Conservation (phyloP, 1,284 basidiomycete species). For the Leccinum fuscescens region DNA sequence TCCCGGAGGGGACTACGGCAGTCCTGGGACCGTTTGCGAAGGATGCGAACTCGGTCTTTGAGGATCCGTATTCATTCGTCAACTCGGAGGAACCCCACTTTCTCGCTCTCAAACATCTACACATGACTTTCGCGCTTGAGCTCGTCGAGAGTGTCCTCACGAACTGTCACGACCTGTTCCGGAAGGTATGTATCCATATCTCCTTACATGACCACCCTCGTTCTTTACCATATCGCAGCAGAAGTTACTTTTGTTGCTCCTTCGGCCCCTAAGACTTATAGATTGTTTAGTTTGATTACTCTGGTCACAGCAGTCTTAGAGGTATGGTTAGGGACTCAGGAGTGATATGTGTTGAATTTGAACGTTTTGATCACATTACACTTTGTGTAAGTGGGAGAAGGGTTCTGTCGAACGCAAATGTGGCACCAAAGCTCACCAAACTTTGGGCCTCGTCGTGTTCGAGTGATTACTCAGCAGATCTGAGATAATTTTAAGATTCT, state of each 20-base stretch:
- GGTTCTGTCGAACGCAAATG: no score
- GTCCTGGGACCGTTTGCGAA: slow-evolving; percentile 74
- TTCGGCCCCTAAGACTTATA: slow-evolving; percentile 31
- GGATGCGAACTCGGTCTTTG: slow-evolving; percentile 87
- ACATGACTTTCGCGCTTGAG: slow-evolving; percentile 93
- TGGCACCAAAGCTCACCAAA: no score
- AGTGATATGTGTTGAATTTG: no score
- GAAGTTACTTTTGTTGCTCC: slow-evolving; percentile 77
- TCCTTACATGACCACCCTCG: not conserved
- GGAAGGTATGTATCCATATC: slow-evolving; percentile 46
- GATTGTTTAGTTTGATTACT: no score
- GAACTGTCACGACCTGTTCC: slow-evolving; percentile 88
- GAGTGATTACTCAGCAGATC: no score
- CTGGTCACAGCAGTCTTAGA: no score
- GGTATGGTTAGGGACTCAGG: no score
- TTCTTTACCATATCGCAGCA: slow-evolving; percentile 48
- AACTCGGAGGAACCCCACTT: slow-evolving; percentile 83
- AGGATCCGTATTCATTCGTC: slow-evolving; percentile 82
- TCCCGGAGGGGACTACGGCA: slow-evolving; percentile 65
- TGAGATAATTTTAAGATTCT: no score
- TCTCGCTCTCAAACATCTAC: slow-evolving; percentile 80
- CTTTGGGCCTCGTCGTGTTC: no score
- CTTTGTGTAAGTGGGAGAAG: no score
- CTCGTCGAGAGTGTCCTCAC: slow-evolving; percentile 96
- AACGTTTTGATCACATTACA: no score